A percentile compares a stretch with the other conserved stretches of the same genome.
These are phyloP conservation scores for Sporisorium graminicola DNA, from an alignment of 1,284 basidiomycete species.

Conservation along the genomic window DNA sequence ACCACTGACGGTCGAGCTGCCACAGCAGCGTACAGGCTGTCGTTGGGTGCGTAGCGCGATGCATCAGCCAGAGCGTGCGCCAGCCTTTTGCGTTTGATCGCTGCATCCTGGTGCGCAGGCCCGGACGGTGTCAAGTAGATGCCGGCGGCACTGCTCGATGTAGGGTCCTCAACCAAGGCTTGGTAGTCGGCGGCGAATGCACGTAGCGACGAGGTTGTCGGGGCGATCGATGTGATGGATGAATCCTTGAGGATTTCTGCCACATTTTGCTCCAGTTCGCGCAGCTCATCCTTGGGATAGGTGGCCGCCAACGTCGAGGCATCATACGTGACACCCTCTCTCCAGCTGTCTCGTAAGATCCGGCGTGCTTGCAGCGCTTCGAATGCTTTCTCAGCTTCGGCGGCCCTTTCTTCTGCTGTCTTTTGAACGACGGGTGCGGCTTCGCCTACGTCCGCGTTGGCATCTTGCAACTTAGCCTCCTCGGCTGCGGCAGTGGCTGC, in stretches of 20 bases:
- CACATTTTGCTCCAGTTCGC: conserved; percentile 32
- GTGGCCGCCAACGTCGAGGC: conserved; percentile 40
- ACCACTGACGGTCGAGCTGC: conserved; percentile 53
- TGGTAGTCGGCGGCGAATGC: conserved; percentile 61
- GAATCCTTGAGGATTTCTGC: conserved; percentile 25
- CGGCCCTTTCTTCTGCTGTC: conserved; percentile 49
- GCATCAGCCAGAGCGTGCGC: conserved; percentile 60
- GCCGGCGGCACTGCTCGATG: conserved; percentile 36
- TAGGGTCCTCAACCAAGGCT: conserved; percentile 52
- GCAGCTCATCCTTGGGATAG: conserved; percentile 35
- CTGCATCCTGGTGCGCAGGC: conserved; percentile 46
- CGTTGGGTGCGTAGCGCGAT: conserved; percentile 58
- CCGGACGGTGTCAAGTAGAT: conserved; percentile 56
- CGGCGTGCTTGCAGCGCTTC: conserved; percentile 49
- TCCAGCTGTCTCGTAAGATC: conserved; percentile 46
- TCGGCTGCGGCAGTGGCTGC: conserved; percentile 30
- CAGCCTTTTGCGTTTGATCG: conserved; percentile 57
- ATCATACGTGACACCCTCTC: conserved; percentile 34
- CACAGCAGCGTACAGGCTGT: conserved; percentile 62
- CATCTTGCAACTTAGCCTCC: conserved; percentile 18
- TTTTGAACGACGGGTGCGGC: conserved; percentile 22
- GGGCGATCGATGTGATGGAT: conserved; percentile 28
- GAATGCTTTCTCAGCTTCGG: conserved; percentile 51
- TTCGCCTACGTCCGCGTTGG: conserved; percentile 15
- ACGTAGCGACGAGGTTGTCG: conserved; percentile 47